A percentile compares a stretch with the other conserved stretches of the same genome.
Conservation (phyloP, 2,329 filamentous ascomycete species). For the Thelonectria rubi region DNA sequence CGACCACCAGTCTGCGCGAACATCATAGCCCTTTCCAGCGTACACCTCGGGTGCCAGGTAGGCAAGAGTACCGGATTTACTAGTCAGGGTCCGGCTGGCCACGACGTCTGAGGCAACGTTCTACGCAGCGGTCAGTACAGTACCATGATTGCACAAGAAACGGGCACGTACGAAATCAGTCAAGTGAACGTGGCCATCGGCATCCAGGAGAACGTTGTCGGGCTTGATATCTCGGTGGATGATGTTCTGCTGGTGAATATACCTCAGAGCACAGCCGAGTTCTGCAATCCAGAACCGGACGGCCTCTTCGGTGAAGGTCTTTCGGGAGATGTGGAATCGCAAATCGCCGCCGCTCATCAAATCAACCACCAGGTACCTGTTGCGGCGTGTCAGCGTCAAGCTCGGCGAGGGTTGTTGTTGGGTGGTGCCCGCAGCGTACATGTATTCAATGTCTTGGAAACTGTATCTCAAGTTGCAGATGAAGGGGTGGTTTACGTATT, state of each 20-base stretch:
- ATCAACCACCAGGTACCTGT: conserved; percentile 95
- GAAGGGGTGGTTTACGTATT: conserved; percentile 97
- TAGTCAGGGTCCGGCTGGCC: conserved; percentile 83
- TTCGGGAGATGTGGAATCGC: conserved; percentile 96
- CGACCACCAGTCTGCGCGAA: conserved; percentile 98
- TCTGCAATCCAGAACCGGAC: conserved; percentile 98
- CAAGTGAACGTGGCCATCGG: conserved; percentile 93
- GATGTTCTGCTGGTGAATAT: conserved; percentile 86
- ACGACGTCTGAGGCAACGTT: conserved; percentile 96
- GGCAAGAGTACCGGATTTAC: conserved; percentile 95
- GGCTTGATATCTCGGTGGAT: conserved; percentile 93
- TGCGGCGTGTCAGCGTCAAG: conserved; percentile 32
- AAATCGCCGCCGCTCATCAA: conserved; percentile 97
- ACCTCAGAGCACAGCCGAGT: conserved; percentile 87
- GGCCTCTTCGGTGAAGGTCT: conserved; percentile 97
- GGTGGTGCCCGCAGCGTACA: conserved; percentile 67
- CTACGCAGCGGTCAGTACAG: conserved; percentile 57
- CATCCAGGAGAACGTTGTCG: conserved; percentile 88
- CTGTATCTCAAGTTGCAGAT: conserved; percentile 98
- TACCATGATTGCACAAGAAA: neutral
- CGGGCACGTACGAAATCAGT: conserved; percentile 85
- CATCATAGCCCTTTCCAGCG: conserved; percentile 85
- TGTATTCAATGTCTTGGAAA: conserved; percentile 98
- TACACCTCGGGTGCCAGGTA: conserved; percentile 98
- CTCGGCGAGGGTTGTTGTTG: neutral